Evolutionary conservation across 1,284 basidiomycete species (phyloP).

Genomic region (Ceratobasidium sp.): DNA sequence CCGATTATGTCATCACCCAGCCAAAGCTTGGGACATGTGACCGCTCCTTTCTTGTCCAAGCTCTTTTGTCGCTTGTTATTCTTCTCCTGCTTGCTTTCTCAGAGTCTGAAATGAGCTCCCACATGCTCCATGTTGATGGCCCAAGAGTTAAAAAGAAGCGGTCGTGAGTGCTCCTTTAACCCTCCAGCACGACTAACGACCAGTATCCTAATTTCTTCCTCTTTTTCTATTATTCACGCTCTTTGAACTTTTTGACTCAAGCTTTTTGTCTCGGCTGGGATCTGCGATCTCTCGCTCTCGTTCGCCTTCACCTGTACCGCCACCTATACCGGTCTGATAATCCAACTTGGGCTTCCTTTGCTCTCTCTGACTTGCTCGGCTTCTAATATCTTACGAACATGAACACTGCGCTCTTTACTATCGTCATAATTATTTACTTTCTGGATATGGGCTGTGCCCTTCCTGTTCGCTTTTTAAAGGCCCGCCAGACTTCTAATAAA

Average conservation of each 20-base stretch:
- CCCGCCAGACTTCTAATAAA: constrained; percentile 34
- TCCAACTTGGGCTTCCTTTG: constrained; percentile 18
- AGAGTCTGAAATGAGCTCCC: constrained; percentile 10
- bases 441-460: constrained; percentile 29
- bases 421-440: constrained; percentile 9
- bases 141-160: constrained; percentile 41
- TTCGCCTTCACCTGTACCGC: constrained; percentile 25
- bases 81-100: not conserved
- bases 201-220: constrained; percentile 4
- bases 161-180: constrained; percentile 25
- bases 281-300: constrained; percentile 38
- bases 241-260: constrained; percentile 8
- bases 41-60: constrained; percentile 20
- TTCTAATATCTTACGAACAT: constrained; percentile 8
- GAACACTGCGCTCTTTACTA: not conserved
- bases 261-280: constrained; percentile 40
- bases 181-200: constrained; percentile 24
- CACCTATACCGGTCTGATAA: constrained; percentile 39
- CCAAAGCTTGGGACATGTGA: not conserved
- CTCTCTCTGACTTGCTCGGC: constrained; percentile 25
- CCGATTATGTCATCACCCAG: not conserved
- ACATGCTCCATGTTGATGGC: constrained; percentile 27
- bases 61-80: constrained; percentile 15
- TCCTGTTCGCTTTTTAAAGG: constrained; percentile 23
- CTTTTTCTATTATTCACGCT: constrained; percentile 8